These are phyloP conservation scores for Aristolochia fimbriata DNA, from an alignment of 164 flowering plant genomes.

Conservation along the genomic window DNA sequence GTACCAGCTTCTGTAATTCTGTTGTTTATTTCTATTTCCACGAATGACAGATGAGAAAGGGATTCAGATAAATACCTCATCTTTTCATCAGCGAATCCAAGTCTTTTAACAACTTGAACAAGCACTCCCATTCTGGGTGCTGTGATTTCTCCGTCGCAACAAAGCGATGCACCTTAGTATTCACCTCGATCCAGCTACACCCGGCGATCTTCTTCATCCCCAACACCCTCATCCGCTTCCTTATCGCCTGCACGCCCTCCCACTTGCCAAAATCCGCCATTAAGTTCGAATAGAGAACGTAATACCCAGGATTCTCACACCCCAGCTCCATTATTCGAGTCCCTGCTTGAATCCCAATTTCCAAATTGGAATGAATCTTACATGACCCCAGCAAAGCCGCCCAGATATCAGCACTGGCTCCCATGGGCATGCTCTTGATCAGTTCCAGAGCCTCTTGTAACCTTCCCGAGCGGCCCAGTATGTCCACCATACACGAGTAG, in stretches of 20 bases:
- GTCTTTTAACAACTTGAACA: constrained; percentile 6
- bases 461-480: constrained; percentile 20
- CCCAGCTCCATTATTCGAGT: constrained; percentile 12
- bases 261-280: constrained; percentile 20
- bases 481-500: constrained; percentile 23
- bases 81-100: constrained; percentile 15
- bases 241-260: constrained; percentile 21
- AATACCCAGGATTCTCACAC: constrained; percentile 19
- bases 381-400: constrained; percentile 23
- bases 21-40: too few relatives aligned
- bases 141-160: constrained; percentile 12
- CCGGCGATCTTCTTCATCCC: constrained; percentile 20
- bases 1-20: too few relatives aligned
- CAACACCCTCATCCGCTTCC: constrained; percentile 20
- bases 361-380: constrained; percentile 15
- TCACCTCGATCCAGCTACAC: constrained; percentile 24
- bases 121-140: constrained; percentile 15
- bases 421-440: constrained; percentile 12
- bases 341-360: constrained; percentile 15
- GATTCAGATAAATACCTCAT: too few relatives aligned
- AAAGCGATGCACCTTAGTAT: constrained; percentile 11
- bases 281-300: constrained; percentile 21
- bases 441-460: constrained; percentile 17
- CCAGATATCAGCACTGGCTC: constrained; percentile 19
- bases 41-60: too few relatives aligned